Percentiles rank a stretch among this genome's conserved stretches.
phyloP scores from a whole-genome alignment of 169 alveolate genomes.

The Babesia caballi region DNA sequence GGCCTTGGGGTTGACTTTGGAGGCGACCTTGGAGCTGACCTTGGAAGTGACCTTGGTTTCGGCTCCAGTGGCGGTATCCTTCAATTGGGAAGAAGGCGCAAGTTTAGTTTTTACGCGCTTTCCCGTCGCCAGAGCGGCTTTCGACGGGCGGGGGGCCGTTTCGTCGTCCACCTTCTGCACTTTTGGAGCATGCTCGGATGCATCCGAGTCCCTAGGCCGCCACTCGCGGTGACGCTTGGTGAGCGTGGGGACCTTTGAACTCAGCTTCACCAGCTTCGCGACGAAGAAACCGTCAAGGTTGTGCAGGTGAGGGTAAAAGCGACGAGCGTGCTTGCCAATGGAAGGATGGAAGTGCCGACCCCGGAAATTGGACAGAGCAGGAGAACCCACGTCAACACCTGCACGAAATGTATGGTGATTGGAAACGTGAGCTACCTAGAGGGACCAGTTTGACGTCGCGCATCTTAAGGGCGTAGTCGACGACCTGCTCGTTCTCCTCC shows the following conservation, averaged over 20 bases:
- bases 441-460: conserved; percentile 84
- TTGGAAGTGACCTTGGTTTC: no score
- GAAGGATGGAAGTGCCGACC: conserved; percentile 89
- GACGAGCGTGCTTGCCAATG: conserved; percentile 73
- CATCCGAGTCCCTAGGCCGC: neutral
- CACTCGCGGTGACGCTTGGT: conserved; percentile 36
- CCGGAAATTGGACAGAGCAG: conserved; percentile 88
- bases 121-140: no score
- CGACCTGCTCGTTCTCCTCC: conserved; percentile 96
- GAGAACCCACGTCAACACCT: conserved; percentile 86
- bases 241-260: conserved; percentile 5
- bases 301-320: conserved; percentile 95
- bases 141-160: no score
- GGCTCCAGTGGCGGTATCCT: no score
- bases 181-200: neutral
- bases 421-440: no score
- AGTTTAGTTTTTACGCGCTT: no score
- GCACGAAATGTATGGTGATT: neutral
- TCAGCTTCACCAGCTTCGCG: conserved; percentile 83
- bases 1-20: no score
- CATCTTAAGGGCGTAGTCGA: conserved; percentile 90
- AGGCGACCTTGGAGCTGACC: no score
- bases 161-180: neutral
- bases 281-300: conserved; percentile 97
- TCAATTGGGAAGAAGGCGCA: no score